Conservation (phyloP, 768 basidiomycete genomes). For the Megacollybia marginata region DNA sequence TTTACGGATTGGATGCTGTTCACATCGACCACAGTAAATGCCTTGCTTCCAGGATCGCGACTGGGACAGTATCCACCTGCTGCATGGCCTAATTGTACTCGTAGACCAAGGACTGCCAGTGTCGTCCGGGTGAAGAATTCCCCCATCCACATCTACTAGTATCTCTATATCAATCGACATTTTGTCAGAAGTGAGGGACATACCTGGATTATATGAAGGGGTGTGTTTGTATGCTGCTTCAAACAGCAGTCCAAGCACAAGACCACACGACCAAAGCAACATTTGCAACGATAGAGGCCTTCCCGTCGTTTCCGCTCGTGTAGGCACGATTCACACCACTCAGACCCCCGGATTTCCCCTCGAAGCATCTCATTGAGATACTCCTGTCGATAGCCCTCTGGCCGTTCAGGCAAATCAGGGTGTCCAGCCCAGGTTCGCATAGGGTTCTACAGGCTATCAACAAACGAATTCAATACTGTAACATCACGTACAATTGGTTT, state of each 20-base stretch:
- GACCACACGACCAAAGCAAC: not conserved
- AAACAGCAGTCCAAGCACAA: not conserved
- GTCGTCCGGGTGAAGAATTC: not conserved
- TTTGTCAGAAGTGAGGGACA: not conserved
- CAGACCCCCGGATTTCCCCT: not conserved
- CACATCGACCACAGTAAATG: slow-evolving; percentile 6
- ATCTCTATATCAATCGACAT: not conserved
- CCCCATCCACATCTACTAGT: not conserved
- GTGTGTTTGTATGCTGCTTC: not conserved
- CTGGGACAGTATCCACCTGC: not conserved
- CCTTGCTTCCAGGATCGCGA: not conserved
- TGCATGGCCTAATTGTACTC: not conserved
- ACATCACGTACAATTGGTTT: not conserved
- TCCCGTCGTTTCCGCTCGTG: not conserved
- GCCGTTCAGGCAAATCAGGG: not conserved
- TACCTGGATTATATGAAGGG: not conserved
- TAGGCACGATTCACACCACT: not conserved
- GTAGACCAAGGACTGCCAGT: not conserved
- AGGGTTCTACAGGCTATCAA: not conserved
- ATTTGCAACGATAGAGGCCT: not conserved
- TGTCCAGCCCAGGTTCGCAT: not conserved
- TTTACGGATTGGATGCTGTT: slow-evolving; percentile 4
- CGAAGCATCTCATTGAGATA: not conserved
- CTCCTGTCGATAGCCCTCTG: not conserved
- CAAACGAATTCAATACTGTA: not conserved